Evolutionary conservation across 192 early-diverging fungal genomes (phyloP).

Genomic region (Linnemannia exigua): DNA sequence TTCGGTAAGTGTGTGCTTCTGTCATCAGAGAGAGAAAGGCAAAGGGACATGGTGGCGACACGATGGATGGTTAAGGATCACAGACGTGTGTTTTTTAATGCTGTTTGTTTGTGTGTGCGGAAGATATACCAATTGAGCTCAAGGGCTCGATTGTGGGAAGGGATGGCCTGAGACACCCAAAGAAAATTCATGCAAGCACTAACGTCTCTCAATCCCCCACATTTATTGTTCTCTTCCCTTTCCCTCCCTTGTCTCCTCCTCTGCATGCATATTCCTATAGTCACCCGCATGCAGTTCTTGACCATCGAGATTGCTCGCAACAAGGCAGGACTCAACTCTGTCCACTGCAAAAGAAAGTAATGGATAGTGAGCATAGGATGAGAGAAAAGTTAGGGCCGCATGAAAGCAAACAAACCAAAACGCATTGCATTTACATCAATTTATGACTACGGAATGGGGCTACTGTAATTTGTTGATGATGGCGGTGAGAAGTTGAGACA

Average conservation of each 20-base stretch:
- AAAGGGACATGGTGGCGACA: constrained; percentile 12
- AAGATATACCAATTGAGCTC: neutral
- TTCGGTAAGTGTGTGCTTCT: constrained; percentile 89
- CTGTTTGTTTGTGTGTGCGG: neutral
- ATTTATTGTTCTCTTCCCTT: constrained; percentile 19
- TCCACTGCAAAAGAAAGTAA: constrained; percentile 55
- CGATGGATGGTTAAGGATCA: constrained; percentile 32
- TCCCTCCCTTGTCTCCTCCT: neutral
- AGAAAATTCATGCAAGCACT: neutral
- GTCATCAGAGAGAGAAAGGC: neutral
- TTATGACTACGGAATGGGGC: too few relatives aligned
- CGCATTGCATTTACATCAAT: too few relatives aligned
- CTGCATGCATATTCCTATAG: constrained; percentile 36
- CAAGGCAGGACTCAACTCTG: constrained; percentile 83
- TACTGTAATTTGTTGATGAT: too few relatives aligned
- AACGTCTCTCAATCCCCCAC: neutral
- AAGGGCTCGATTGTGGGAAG: neutral
- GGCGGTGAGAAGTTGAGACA: too few relatives aligned
- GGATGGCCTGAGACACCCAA: neutral
- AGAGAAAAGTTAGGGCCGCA: neutral
- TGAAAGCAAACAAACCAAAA: neutral
- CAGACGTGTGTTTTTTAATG: neutral
- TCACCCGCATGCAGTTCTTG: constrained; percentile 87
- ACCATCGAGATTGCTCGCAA: constrained; percentile 95
- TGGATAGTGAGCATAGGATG: neutral